Evolutionary conservation across 164 flowering plant genomes (phyloP).

Genomic region (Chloranthus sessilifolius): DNA sequence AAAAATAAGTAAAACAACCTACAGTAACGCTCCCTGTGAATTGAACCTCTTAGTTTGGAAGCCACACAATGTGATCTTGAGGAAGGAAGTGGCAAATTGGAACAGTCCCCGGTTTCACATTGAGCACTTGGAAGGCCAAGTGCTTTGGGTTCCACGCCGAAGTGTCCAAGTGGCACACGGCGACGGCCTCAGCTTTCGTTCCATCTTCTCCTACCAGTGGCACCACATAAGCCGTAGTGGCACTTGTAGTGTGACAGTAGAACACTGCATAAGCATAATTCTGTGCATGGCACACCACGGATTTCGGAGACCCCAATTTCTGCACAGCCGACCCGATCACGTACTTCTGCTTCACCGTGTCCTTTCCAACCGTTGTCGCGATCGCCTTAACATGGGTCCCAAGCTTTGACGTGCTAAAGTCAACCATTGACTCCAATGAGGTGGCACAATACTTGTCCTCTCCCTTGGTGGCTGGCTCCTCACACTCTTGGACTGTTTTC

Average conservation of each 20-base stretch:
- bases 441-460: conserved; percentile 26
- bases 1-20: too few relatives aligned
- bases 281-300: conserved; percentile 25
- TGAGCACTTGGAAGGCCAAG: conserved; percentile 30
- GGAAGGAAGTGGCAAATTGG: conserved; percentile 38
- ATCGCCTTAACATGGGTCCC: conserved; percentile 14
- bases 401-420: conserved; percentile 19
- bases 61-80: conserved; percentile 26
- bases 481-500: conserved; percentile 18
- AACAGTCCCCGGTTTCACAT: conserved; percentile 33
- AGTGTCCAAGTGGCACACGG: conserved; percentile 30
- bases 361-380: conserved; percentile 12
- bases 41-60: conserved; percentile 6
- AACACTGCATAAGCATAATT: conserved; percentile 27
- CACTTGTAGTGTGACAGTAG: conserved; percentile 22
- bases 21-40: too few relatives aligned
- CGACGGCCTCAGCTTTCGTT: conserved; percentile 21
- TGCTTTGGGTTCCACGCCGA: conserved; percentile 32
- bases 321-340: conserved; percentile 8
- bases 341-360: conserved; percentile 14
- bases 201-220: conserved; percentile 28
- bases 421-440: conserved; percentile 24
- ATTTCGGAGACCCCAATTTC: conserved; percentile 8
- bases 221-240: conserved; percentile 21
- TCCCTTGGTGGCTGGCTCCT: conserved; percentile 14